phyloP scores from a whole-genome alignment of 2,329 filamentous ascomycete species.

The Metarhizium rileyi region DNA sequence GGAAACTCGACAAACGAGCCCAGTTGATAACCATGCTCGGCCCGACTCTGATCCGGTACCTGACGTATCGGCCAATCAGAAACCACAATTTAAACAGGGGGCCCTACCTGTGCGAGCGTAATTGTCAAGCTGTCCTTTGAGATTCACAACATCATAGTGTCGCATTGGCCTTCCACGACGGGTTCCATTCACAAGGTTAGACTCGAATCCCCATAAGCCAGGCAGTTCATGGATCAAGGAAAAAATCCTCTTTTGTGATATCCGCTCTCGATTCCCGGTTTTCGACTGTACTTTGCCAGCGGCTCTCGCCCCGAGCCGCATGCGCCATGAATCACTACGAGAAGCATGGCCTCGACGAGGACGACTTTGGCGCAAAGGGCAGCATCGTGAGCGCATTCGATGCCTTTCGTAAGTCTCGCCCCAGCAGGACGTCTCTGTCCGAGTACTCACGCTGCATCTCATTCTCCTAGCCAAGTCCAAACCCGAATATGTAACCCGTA shows the following conservation, averaged over 20 bases:
- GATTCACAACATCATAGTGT: background rate
- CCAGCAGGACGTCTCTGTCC: background rate
- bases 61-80: background rate
- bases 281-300: background rate
- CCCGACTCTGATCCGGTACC: slow-evolving; percentile 1
- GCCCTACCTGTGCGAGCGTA: background rate
- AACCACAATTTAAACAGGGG: background rate
- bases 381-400: slow-evolving; percentile 80
- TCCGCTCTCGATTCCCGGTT: background rate
- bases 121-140: slow-evolving; percentile 7
- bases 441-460: background rate
- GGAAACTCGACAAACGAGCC: no score
- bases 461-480: slow-evolving; percentile 76
- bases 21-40: background rate
- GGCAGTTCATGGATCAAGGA: background rate
- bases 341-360: slow-evolving; percentile 58
- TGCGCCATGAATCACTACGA: slow-evolving; percentile 68
- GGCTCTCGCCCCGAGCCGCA: background rate
- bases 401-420: slow-evolving; percentile 68
- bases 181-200: background rate
- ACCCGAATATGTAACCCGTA: slow-evolving; percentile 78
- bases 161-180: background rate
- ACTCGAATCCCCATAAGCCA: background rate
- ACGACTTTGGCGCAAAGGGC: slow-evolving; percentile 66
- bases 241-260: background rate